phyloP scores from a whole-genome alignment of 768 basidiomycete genomes.

The Termitomyces sp. region DNA sequence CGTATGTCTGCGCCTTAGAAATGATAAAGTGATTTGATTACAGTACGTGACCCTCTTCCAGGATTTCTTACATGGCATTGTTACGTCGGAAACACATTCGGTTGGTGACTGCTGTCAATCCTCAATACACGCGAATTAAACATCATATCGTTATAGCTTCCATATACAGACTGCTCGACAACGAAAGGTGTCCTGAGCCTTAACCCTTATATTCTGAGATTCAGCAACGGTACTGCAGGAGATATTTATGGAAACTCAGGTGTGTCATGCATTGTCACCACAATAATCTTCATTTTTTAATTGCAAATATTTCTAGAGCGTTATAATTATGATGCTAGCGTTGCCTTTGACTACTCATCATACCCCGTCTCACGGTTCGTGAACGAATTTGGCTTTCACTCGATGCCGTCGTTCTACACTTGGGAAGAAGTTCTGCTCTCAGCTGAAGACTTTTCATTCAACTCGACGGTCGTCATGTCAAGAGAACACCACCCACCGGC shows the following conservation, averaged over 20 bases:
- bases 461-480: conserved; percentile 49
- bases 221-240: conserved; percentile 43
- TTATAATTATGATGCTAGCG: conserved; percentile 48
- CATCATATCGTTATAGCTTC: conserved; percentile 28
- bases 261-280: conserved; percentile 14
- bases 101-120: conserved; percentile 18
- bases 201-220: conserved; percentile 46
- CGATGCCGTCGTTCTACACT: conserved; percentile 56
- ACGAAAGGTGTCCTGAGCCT: conserved; percentile 52
- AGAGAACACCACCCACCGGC: conserved; percentile 54
- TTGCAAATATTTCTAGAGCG: conserved; percentile 29
- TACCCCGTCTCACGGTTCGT: conserved; percentile 48
- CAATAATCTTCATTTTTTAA: neutral
- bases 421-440: conserved; percentile 52
- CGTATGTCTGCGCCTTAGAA: neutral
- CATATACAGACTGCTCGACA: conserved; percentile 57
- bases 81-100: conserved; percentile 43
- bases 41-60: conserved; percentile 43
- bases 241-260: conserved; percentile 53
- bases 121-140: neutral
- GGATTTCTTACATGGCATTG: conserved; percentile 42
- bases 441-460: conserved; percentile 49
- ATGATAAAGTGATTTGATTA: neutral
- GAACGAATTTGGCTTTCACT: conserved; percentile 63
- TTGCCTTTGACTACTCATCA: conserved; percentile 48